phyloP scores from a whole-genome alignment of 441 rosid genomes.

The Croton setiger region DNA sequence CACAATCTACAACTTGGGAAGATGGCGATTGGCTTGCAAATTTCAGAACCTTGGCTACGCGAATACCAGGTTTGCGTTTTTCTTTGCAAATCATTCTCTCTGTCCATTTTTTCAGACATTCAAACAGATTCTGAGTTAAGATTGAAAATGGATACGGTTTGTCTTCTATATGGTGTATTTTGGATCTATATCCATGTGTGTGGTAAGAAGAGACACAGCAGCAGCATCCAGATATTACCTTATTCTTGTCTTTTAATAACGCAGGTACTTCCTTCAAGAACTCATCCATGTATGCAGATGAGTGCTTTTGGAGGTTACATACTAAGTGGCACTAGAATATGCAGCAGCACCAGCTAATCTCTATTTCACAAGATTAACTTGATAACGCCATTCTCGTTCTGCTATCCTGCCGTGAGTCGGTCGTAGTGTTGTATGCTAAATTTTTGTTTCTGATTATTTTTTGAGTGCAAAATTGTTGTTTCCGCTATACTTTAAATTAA shows the following conservation, averaged over 20 bases:
- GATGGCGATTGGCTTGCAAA: conserved; percentile 79
- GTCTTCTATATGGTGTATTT: background rate
- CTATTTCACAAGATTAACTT: conserved; percentile 1
- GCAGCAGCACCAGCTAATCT: conserved; percentile 25
- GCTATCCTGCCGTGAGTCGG: too few relatives aligned
- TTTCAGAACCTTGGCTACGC: conserved; percentile 94
- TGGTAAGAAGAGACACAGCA: background rate
- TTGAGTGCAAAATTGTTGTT: too few relatives aligned
- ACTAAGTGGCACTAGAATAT: conserved; percentile 68
- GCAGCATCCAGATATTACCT: background rate
- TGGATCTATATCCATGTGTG: background rate
- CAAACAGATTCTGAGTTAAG: background rate
- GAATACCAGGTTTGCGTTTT: conserved; percentile 66
- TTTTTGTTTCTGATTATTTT: background rate
- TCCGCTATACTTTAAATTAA: too few relatives aligned
- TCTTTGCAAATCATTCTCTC: background rate
- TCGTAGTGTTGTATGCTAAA: background rate
- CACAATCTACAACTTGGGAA: conserved; percentile 71
- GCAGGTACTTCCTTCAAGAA: conserved; percentile 89
- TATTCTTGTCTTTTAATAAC: background rate
- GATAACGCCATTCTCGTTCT: background rate
- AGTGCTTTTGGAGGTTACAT: conserved; percentile 80
- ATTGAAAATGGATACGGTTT: background rate
- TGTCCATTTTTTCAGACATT: background rate
- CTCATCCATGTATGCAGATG: conserved; percentile 97